These are phyloP conservation scores for Trapa incisa DNA, from an alignment of 345 rosid genomes.

Conservation along the genomic window DNA sequence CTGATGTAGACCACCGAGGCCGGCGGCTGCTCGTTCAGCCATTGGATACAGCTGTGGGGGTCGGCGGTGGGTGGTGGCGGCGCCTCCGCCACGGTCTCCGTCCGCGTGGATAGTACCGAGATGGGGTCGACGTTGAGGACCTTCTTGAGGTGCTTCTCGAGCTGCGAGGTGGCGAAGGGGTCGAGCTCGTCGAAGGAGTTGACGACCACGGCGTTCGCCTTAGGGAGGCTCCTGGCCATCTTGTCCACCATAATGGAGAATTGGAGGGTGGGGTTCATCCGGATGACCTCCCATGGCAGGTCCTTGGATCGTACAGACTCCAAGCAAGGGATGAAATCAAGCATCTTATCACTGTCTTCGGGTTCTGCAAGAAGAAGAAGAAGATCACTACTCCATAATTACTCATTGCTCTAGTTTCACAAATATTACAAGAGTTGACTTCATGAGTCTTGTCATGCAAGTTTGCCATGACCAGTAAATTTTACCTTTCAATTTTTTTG, in stretches of 20 bases:
- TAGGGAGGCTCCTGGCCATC: constrained; percentile 27
- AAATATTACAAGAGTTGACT: too few relatives aligned
- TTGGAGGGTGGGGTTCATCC: constrained; percentile 1
- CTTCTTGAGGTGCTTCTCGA: constrained; percentile 20
- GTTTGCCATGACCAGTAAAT: too few relatives aligned
- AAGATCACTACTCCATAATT: too few relatives aligned
- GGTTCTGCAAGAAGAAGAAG: constrained; percentile 11
- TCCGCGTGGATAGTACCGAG: constrained; percentile 9
- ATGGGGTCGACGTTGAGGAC: constrained; percentile 39
- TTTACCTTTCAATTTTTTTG: too few relatives aligned
- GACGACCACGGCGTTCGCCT: constrained; percentile 24
- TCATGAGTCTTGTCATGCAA: too few relatives aligned
- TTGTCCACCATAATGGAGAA: constrained; percentile 20
- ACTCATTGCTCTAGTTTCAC: too few relatives aligned
- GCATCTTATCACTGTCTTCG: constrained; percentile 8
- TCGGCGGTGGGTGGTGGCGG: constrained; percentile 6
- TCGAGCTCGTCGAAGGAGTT: constrained; percentile 39
- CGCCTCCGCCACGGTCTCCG: too few relatives aligned
- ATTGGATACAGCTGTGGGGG: constrained; percentile 34
- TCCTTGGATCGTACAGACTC: constrained; percentile 19
- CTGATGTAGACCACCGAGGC: constrained; percentile 46
- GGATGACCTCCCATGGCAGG: constrained; percentile 20
- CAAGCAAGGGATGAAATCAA: constrained; percentile 30
- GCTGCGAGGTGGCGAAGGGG: constrained; percentile 5
- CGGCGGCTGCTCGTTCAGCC: constrained; percentile 30